Base-by-base conservation (phyloP, 176 grass and related monocot species). In the Pontederia crassipes region DNA sequence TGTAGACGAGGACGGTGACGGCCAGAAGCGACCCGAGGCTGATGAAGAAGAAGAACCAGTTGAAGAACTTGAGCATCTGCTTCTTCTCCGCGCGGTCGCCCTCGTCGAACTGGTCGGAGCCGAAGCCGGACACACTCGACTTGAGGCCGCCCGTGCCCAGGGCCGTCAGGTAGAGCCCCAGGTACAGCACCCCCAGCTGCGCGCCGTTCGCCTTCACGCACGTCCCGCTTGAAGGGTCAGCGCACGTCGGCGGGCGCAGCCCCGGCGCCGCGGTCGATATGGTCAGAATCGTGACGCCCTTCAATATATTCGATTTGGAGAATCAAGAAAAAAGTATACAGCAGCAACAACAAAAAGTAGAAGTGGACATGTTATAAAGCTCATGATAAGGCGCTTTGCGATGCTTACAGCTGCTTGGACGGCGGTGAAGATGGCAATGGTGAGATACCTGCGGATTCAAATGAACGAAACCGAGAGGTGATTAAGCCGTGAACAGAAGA, bases 21-120 rank as follows among this genome's bases (percentile, higher is more conserved):
- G 66, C 66, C 52, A 57, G 52, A 32, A 69, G 66, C 66, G 66
- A 68, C 16, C 66, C 66, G 35, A 69, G 15, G 13, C 66, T 69
- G 26, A 69, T 69, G 66, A 69, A 69, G 66, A 69, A 69, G 66
- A 69, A 69, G 53, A 69, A 69, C 66, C 66, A 69, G 66, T 2
- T 57, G 66, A 69, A 57, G 66, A 69, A 69, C 29, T 55, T 57
- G 17, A 46, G 53, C 83, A 85, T 85, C 54, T 20, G 49, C 8
- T 12, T 8, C 58, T 74, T 67, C 35, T 69, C 66, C 28, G 10
- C 10, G 11, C 13, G 5, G 52, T 69, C 53, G 52, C n/a, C 9
- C 32, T 69, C 66, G 66, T 69, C 66, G 66, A 69, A 69, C 66
- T 69, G 66, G 52, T 69, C 66, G n/a, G 66, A 69, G 10, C 66